These are phyloP conservation scores for Suillus spraguei DNA, from an alignment of 768 basidiomycete species.

Conservation along the genomic window DNA sequence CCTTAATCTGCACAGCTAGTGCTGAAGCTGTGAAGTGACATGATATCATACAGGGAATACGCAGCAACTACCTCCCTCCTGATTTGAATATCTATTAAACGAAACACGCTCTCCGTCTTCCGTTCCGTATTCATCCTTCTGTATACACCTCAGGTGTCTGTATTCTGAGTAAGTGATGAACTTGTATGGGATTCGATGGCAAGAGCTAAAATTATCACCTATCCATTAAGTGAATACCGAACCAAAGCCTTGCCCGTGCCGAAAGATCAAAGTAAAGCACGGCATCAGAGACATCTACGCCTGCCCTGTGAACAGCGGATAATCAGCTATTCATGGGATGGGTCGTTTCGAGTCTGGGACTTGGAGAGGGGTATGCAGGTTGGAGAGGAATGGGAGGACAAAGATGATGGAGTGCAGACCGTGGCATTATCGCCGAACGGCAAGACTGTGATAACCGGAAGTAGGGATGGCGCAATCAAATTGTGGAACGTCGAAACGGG, in stretches of 20 bases:
- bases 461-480: background rate
- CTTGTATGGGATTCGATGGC: background rate
- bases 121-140: background rate
- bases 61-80: background rate
- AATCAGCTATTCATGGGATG: background rate
- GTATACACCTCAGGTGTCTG: background rate
- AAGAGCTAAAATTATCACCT: background rate
- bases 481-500: background rate
- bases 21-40: background rate
- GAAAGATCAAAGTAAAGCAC: background rate
- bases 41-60: background rate
- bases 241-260: background rate
- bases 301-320: background rate
- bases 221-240: background rate
- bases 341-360: background rate
- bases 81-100: background rate
- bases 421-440: background rate
- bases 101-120: background rate
- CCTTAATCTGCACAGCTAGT: background rate
- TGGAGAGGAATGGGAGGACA: background rate
- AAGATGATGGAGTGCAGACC: no score
- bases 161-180: background rate
- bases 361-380: background rate
- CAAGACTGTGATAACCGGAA: background rate
- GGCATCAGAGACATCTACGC: background rate